phyloP scores from a whole-genome alignment of 768 basidiomycete species.

The Rhodotorula kratochvilovae region DNA sequence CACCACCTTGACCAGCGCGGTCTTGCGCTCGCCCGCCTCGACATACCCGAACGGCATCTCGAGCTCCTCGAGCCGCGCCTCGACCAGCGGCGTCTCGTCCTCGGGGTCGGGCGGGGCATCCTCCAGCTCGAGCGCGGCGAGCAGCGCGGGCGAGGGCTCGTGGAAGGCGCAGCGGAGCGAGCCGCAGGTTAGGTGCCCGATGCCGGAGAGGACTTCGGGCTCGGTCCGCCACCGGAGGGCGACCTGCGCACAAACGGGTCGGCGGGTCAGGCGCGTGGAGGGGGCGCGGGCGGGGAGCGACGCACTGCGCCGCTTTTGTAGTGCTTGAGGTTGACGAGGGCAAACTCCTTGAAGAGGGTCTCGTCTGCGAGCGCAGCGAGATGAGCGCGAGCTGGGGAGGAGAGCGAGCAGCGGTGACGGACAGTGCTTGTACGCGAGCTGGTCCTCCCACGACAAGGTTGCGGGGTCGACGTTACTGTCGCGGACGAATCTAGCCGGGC shows the following conservation, averaged over 20 bases:
- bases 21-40: constrained; percentile 68
- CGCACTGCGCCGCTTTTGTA: constrained; percentile 85
- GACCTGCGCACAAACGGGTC: constrained; percentile 58
- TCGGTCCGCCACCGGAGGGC: constrained; percentile 92
- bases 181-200: constrained; percentile 81
- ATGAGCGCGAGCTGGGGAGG: too few species aligned
- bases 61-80: constrained; percentile 58
- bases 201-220: constrained; percentile 75
- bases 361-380: background rate
- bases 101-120: constrained; percentile 4
- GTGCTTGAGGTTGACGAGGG: constrained; percentile 88
- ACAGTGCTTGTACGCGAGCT: constrained; percentile 82
- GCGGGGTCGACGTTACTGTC: constrained; percentile 40
- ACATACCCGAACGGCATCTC: constrained; percentile 86
- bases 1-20: constrained; percentile 85
- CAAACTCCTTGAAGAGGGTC: constrained; percentile 58
- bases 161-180: constrained; percentile 79
- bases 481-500: constrained; percentile 63
- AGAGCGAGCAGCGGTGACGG: constrained; percentile 64
- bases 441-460: constrained; percentile 68
- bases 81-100: constrained; percentile 12
- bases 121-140: background rate
- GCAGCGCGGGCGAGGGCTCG: constrained; percentile 44
- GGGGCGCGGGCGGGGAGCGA: background rate
- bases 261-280: constrained; percentile 43